A percentile compares a stretch with the other conserved stretches of the same genome.
Conservation (phyloP, 495 filamentous ascomycete genomes). For the Endocarpon pusillum region DNA sequence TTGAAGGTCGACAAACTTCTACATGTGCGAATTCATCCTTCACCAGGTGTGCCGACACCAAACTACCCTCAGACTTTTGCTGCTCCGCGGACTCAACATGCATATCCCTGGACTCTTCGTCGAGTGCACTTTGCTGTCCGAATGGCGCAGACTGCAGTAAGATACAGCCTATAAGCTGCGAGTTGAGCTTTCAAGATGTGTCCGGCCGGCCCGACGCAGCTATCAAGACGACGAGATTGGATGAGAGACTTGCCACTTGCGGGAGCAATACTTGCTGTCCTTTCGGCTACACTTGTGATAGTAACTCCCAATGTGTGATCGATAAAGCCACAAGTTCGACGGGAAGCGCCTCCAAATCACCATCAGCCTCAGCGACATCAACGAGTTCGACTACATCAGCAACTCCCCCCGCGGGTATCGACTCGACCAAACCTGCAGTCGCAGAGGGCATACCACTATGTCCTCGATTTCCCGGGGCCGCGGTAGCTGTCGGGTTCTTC, state of each 20-base stretch:
- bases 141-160: conserved; percentile 37
- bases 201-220: conserved; percentile 38
- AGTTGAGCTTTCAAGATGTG: conserved; percentile 47
- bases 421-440: too few species aligned
- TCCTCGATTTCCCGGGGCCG: conserved; percentile 31
- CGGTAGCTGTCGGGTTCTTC: conserved; percentile 45
- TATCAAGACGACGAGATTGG: conserved; percentile 53
- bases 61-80: conserved; percentile 58
- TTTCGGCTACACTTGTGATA: conserved; percentile 55
- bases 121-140: conserved; percentile 67
- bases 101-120: conserved; percentile 42
- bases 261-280: conserved; percentile 50
- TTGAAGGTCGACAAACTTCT: conserved; percentile 1
- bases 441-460: conserved; percentile 9
- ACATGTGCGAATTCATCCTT: conserved; percentile 30
- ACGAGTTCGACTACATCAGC: conserved; percentile 9
- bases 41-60: conserved; percentile 30
- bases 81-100: conserved; percentile 49
- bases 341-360: conserved; percentile 14
- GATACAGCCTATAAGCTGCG: conserved; percentile 57
- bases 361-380: conserved; percentile 17
- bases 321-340: conserved; percentile 21
- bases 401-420: conserved; percentile 8
- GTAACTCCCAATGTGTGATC: conserved; percentile 22
- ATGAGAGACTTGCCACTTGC: conserved; percentile 37